Evolutionary conservation across 257 asterid genomes (phyloP), one percentile per base, ranked within the genome.

Genomic region (Galeopsis tetrahit): DNA sequence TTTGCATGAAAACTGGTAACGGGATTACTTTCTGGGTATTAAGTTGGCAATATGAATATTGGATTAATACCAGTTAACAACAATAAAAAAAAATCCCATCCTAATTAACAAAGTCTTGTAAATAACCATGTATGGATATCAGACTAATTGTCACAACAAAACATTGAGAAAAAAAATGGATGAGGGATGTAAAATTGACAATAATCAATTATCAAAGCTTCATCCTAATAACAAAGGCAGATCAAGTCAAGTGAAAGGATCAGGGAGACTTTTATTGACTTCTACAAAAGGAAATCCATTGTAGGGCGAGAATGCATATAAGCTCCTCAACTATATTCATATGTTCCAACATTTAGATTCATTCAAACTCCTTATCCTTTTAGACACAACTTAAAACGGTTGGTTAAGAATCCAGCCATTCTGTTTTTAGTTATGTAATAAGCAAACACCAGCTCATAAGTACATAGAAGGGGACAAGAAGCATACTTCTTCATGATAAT

Each of bases 401-500:
- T 51, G 17, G 31, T 9, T 14, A 59, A 71, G 34, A 46, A 42
- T 53, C 68, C 75, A 79, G 46, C 72, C 69, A 55, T 13, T 28
- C 40, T 36, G 72, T 9, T 62, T 66, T 60, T 31, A 73, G 60
- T 3, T 35, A 46, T 51, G 46, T 42, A 72, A 43, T 32, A 64
- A 59, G 69, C 10, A 43, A 36, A 33, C 5, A 53, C 34, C 62
- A 65, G 60, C 33, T 6, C 35, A 33, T 32, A 67, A 66, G 28
- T 49, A 73, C 39, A 66, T 21, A 9, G 21, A 21, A 66, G 55
- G 75, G 73, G 74, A 82, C 68, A 83, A 71, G 82, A 76, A 75
- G 21, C 82, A 76, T 88, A 95, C 97, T 62, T 88, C 93, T 80
- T 87, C 97, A 52, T 28, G 71, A 78, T 79, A 69, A 69, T 81